A percentile compares a stretch with the other conserved stretches of the same genome.
Evolutionary conservation across 75 land plant genomes (phyloP).

Genomic region (Selaginella tamariscina): DNA sequence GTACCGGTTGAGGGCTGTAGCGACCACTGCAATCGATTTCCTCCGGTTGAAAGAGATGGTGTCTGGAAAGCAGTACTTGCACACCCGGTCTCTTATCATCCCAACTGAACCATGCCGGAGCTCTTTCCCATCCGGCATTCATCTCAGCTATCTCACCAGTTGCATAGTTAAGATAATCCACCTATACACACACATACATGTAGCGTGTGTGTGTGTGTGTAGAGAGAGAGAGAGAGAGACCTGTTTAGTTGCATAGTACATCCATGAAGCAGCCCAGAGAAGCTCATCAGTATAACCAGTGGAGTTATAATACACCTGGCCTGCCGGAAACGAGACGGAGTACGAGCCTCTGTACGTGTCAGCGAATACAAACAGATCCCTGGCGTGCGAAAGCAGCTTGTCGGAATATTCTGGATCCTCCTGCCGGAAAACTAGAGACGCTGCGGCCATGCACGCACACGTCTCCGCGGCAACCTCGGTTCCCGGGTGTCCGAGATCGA

Average conservation of each 20-base stretch:
- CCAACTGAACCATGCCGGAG: slow-evolving; percentile 98
- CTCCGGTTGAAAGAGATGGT: not conserved
- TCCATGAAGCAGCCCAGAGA: slow-evolving; percentile 92
- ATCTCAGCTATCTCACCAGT: slow-evolving; percentile 48
- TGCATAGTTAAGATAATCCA: slow-evolving; percentile 49
- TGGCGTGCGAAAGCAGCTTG: slow-evolving; percentile 57
- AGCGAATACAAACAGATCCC: slow-evolving; percentile 68
- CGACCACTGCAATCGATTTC: not conserved
- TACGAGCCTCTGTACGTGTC: slow-evolving; percentile 52
- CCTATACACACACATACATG: no score
- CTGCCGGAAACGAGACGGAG: slow-evolving; percentile 49
- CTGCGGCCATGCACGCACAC: slow-evolving; percentile 80
- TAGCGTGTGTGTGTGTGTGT: no score
- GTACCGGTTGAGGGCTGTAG: no score
- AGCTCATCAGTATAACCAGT: slow-evolving; percentile 87
- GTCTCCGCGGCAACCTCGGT: slow-evolving; percentile 90
- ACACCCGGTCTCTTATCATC: slow-evolving; percentile 86
- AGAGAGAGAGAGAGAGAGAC: no score
- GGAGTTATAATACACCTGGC: slow-evolving; percentile 69
- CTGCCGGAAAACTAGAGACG: slow-evolving; percentile 72
- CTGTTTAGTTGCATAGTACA: slow-evolving; percentile 90
- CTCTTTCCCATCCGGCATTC: slow-evolving; percentile 64
- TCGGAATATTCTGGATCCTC: slow-evolving; percentile 46
- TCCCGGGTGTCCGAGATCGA: slow-evolving; percentile 51
- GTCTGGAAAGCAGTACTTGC: slow-evolving; percentile 25